These are phyloP conservation scores for Cyanidiococcus yangmingshanensis DNA, from an alignment of 23 red algal genomes.

Conservation along the genomic window DNA sequence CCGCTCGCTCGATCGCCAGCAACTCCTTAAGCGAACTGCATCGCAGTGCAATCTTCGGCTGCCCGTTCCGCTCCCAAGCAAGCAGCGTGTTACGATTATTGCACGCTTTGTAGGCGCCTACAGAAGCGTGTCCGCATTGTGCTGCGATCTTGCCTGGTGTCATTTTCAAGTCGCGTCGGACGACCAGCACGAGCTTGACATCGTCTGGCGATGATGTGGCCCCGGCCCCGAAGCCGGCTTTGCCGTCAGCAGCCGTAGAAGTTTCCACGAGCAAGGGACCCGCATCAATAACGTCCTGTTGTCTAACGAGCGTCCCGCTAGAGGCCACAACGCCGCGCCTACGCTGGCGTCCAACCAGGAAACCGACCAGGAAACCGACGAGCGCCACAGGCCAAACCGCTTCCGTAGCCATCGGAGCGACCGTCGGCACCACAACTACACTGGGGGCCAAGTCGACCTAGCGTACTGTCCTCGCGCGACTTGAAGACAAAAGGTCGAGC, in stretches of 20 bases:
- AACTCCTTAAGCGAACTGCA: conserved; percentile 34
- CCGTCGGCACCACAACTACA: no score
- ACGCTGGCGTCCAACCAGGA: neutral
- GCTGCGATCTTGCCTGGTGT: conserved; percentile 74
- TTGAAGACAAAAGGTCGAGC: no score
- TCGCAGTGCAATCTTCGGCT: conserved; percentile 84
- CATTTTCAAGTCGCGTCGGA: conserved; percentile 86
- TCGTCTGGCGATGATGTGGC: no score
- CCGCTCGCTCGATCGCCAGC: conserved; percentile 25
- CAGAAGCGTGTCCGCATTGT: conserved; percentile 74
- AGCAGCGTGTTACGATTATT: conserved; percentile 10
- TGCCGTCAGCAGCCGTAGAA: no score
- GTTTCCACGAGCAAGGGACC: no score
- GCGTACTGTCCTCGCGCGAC: no score
- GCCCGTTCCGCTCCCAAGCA: conserved; percentile 54
- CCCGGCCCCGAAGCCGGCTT: no score
- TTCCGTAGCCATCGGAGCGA: neutral
- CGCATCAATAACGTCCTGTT: no score
- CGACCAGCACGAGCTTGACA: conserved; percentile 62
- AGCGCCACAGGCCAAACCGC: neutral
- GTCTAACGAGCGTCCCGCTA: no score
- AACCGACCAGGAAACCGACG: neutral
- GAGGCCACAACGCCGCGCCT: neutral
- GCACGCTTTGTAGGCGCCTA: conserved; percentile 45
- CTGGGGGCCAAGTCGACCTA: no score